These are phyloP conservation scores for Aspergillus ostianus DNA, from an alignment of 495 filamentous ascomycete genomes.

Conservation along the genomic window DNA sequence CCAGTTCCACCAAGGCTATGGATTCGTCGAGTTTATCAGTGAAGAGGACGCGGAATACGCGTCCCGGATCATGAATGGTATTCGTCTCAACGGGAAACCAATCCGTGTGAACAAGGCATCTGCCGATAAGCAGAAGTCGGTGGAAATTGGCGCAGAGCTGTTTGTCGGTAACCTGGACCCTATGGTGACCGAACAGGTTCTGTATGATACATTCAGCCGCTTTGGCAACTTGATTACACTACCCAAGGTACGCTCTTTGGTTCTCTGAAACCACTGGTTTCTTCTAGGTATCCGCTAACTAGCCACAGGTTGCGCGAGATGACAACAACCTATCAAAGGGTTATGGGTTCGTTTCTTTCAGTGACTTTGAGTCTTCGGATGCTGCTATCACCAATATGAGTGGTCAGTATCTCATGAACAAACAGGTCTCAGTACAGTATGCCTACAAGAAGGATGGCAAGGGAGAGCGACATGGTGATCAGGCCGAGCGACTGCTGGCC, in stretches of 20 bases:
- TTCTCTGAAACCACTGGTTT: background rate
- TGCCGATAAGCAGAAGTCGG: slow-evolving; percentile 94
- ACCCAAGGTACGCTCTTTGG: slow-evolving; percentile 61
- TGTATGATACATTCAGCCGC: slow-evolving; percentile 96
- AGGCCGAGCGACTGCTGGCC: slow-evolving; percentile 90
- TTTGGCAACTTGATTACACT: slow-evolving; percentile 82
- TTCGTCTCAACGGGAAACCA: slow-evolving; percentile 89
- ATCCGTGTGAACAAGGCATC: slow-evolving; percentile 96
- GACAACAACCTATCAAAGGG: slow-evolving; percentile 90
- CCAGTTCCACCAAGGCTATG: slow-evolving; percentile 94
- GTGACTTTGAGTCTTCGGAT: slow-evolving; percentile 92
- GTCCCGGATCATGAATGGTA: slow-evolving; percentile 92
- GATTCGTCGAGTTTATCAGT: slow-evolving; percentile 96
- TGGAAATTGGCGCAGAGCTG: slow-evolving; percentile 94
- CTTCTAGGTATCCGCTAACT: background rate
- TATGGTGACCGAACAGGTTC: slow-evolving; percentile 91
- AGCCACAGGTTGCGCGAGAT: slow-evolving; percentile 74
- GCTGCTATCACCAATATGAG: slow-evolving; percentile 91
- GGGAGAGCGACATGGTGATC: slow-evolving; percentile 92
- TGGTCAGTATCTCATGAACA: slow-evolving; percentile 95
- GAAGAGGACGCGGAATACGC: slow-evolving; percentile 98
- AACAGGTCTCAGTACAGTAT: slow-evolving; percentile 92
- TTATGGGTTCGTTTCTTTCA: slow-evolving; percentile 94
- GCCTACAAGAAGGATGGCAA: slow-evolving; percentile 99
- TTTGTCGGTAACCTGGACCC: slow-evolving; percentile 96